phyloP scores from a whole-genome alignment of 2,329 filamentous ascomycete species.

The Aspergillus niger region DNA sequence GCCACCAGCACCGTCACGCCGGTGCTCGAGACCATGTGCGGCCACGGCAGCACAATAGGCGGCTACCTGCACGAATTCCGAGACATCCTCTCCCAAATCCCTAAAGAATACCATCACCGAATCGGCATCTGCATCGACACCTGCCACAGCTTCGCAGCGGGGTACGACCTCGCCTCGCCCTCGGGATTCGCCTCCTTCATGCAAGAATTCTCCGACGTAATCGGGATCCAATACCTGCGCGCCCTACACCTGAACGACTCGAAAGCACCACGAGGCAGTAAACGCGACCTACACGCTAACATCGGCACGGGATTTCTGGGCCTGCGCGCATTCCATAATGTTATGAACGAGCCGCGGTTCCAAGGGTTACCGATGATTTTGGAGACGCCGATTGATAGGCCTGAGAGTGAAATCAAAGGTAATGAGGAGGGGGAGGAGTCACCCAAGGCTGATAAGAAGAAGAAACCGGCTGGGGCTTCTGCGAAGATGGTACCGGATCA shows the following conservation, averaged over 20 bases:
- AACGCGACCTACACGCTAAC: conserved; percentile 90
- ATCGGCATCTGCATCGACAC: conserved; percentile 96
- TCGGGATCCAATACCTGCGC: conserved; percentile 77
- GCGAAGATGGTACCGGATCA: conserved; percentile 67
- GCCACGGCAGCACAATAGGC: conserved; percentile 83
- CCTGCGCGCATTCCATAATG: conserved; percentile 82
- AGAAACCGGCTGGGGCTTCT: conserved; percentile 26
- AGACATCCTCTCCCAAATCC: conserved; percentile 76
- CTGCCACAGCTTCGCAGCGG: conserved; percentile 92
- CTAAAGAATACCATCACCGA: conserved; percentile 71
- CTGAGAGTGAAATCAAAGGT: conserved; percentile 27
- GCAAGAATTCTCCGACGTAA: conserved; percentile 70
- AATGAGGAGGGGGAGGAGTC: conserved; percentile 14
- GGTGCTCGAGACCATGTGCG: conserved; percentile 94
- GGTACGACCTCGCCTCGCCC: conserved; percentile 82
- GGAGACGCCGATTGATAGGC: conserved; percentile 87
- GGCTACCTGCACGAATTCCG: conserved; percentile 81
- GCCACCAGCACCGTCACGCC: conserved; percentile 77
- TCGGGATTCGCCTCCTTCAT: conserved; percentile 73
- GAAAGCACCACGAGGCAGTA: conserved; percentile 80
- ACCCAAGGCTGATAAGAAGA: conserved; percentile 25
- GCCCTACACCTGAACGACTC: conserved; percentile 94
- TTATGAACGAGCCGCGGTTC: conserved; percentile 81
- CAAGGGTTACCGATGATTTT: conserved; percentile 84
- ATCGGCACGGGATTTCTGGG: conserved; percentile 95